Percentiles rank a stretch among this genome's conserved stretches.
Conservation (phyloP, 108 stramenopile species). For the Aureococcus anophagefferens region DNA sequence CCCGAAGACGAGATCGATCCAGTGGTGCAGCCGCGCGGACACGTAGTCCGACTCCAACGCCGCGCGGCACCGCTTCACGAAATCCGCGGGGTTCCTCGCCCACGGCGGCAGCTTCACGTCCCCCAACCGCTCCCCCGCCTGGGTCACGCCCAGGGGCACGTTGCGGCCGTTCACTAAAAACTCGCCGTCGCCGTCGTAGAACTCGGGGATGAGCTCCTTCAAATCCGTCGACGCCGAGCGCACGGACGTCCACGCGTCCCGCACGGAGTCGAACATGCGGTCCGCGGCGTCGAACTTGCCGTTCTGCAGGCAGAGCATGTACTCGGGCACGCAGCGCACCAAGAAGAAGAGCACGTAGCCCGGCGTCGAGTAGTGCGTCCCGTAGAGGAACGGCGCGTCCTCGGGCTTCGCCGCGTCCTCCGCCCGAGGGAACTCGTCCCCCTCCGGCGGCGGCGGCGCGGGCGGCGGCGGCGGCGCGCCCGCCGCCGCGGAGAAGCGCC, state of each 20-base stretch:
- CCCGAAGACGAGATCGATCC: slow-evolving; percentile 98
- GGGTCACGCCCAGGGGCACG: slow-evolving; percentile 79
- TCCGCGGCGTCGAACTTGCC: slow-evolving; percentile 93
- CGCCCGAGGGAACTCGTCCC: no score
- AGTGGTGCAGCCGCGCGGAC: slow-evolving; percentile 65
- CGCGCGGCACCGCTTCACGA: slow-evolving; percentile 65
- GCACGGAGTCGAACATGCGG: slow-evolving; percentile 77
- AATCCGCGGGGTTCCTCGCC: slow-evolving; percentile 76
- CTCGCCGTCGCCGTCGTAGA: slow-evolving; percentile 70
- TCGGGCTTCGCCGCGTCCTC: no score
- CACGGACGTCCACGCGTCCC: slow-evolving; percentile 61
- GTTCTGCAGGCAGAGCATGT: slow-evolving; percentile 96
- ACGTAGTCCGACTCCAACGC: slow-evolving; percentile 89
- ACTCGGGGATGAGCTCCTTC: slow-evolving; percentile 95
- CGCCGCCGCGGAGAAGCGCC: no score
- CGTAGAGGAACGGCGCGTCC: slow-evolving; percentile 79
- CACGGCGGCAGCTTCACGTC: slow-evolving; percentile 82
- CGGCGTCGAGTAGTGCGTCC: slow-evolving; percentile 87
- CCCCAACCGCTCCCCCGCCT: slow-evolving; percentile 69
- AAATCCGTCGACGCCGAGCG: slow-evolving; percentile 85
- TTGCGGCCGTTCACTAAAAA: slow-evolving; percentile 80
- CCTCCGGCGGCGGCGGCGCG: no score
- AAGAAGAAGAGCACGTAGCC: slow-evolving; percentile 97
- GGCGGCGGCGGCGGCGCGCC: no score
- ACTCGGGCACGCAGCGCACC: slow-evolving; percentile 85